A percentile compares a stretch with the other conserved stretches of the same genome.
These are phyloP conservation scores for Helotiales sp. DNA, from an alignment of 2,329 filamentous ascomycete genomes.

Conservation along the genomic window DNA sequence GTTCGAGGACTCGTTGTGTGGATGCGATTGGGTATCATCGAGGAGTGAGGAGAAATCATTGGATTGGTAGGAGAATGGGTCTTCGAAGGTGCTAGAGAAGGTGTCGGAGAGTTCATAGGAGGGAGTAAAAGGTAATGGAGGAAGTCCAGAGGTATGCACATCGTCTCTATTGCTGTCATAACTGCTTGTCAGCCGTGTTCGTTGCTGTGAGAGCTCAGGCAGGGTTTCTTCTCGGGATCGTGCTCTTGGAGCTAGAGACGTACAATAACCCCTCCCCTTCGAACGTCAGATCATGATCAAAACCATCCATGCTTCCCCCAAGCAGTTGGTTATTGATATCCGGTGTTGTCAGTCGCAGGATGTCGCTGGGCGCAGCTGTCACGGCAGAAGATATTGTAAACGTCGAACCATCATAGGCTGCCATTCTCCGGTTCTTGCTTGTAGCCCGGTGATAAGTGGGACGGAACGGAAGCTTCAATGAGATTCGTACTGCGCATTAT, in stretches of 20 bases:
- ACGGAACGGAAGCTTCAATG: conserved; percentile 16
- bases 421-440: conserved; percentile 9
- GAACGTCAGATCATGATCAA: conserved; percentile 32
- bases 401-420: conserved; percentile 15
- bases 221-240: neutral
- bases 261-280: conserved; percentile 32
- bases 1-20: conserved; percentile 16
- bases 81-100: conserved; percentile 62
- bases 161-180: conserved; percentile 38
- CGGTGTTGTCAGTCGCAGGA: conserved; percentile 28
- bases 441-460: neutral
- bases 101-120: conserved; percentile 62
- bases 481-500: conserved; percentile 22
- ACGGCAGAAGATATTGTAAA: conserved; percentile 16
- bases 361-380: conserved; percentile 22
- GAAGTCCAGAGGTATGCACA: conserved; percentile 35
- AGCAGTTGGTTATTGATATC: conserved; percentile 16
- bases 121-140: conserved; percentile 53
- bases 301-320: conserved; percentile 28
- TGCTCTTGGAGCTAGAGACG: conserved; percentile 7
- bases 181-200: conserved; percentile 3
- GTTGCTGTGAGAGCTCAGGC: neutral
- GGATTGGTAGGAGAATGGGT: conserved; percentile 60
- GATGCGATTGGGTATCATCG: conserved; percentile 26
- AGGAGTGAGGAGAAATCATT: conserved; percentile 42